Percentiles rank a stretch among this genome's conserved stretches.
phyloP scores from a whole-genome alignment of 2,329 filamentous ascomycete species.

The Leptographium procerum region DNA sequence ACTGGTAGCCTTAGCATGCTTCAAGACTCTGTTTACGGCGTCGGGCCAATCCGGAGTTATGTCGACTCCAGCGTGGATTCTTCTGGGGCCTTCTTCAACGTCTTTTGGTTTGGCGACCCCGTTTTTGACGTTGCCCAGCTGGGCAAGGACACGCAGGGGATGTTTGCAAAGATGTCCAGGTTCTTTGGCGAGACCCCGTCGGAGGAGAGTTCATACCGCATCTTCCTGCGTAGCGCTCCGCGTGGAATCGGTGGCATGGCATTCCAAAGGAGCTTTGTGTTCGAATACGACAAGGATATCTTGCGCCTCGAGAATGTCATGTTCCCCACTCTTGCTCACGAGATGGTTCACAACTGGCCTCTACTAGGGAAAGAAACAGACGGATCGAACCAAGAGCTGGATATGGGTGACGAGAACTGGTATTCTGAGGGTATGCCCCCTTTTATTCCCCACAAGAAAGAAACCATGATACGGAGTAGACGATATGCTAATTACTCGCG shows the following conservation, averaged over 20 bases:
- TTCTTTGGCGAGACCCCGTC: not conserved
- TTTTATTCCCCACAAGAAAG: not conserved
- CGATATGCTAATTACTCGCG: not conserved
- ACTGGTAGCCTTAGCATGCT: not conserved
- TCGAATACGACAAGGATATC: not conserved
- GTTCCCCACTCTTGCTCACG: not conserved
- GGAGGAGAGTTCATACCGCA: not conserved
- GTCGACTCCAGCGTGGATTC: not conserved
- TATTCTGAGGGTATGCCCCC: not conserved
- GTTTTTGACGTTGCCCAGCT: not conserved
- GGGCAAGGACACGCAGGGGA: not conserved
- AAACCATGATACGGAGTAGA: not conserved
- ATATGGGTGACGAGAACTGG: not conserved
- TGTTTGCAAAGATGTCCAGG: not conserved
- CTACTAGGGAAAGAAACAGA: not conserved
- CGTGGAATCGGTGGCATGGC: not conserved
- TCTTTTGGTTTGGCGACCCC: not conserved
- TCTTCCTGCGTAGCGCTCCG: not conserved
- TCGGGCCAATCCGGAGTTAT: not conserved
- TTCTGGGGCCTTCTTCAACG: not conserved
- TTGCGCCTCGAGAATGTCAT: not conserved
- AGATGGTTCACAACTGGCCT: not conserved
- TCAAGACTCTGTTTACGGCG: not conserved
- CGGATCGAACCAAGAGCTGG: not conserved
- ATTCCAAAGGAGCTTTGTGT: not conserved